phyloP scores from a whole-genome alignment of 2,329 filamentous ascomycete species.

The Thielaviopsis cerberus region DNA sequence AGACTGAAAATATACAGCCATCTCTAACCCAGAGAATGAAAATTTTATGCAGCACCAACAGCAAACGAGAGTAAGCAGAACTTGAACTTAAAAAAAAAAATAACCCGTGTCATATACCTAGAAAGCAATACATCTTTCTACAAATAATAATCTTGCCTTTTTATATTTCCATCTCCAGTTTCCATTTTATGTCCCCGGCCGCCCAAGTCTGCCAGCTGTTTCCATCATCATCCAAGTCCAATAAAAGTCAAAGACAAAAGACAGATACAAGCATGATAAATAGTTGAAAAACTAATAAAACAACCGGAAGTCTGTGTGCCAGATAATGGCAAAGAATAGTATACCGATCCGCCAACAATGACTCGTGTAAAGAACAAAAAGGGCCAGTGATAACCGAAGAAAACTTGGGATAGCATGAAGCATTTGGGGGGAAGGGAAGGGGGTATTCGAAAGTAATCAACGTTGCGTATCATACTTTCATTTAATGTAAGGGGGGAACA shows the following conservation, averaged over 20 bases:
- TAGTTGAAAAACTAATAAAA: background rate
- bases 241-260: background rate
- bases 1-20: too few species aligned
- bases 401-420: background rate
- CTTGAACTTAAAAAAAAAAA: background rate
- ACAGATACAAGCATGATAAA: background rate
- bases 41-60: background rate
- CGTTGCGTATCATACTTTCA: background rate
- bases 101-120: background rate
- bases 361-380: background rate
- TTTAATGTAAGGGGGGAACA: background rate
- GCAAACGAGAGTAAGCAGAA: background rate
- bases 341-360: background rate
- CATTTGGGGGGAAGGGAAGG: background rate
- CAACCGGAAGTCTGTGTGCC: background rate
- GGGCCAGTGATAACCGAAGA: background rate
- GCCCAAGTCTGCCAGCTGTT: background rate
- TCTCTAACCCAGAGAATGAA: background rate
- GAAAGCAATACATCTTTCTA: background rate
- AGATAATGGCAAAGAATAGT: too few species aligned
- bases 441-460: background rate
- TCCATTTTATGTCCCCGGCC: background rate
- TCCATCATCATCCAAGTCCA: background rate
- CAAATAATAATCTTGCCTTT: background rate
- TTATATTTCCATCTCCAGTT: slow-evolving; percentile 7